Evolutionary conservation across 441 rosid species (phyloP), one percentile per base, ranked within the genome.

Genomic region (Arabidopsis hybrid): DNA sequence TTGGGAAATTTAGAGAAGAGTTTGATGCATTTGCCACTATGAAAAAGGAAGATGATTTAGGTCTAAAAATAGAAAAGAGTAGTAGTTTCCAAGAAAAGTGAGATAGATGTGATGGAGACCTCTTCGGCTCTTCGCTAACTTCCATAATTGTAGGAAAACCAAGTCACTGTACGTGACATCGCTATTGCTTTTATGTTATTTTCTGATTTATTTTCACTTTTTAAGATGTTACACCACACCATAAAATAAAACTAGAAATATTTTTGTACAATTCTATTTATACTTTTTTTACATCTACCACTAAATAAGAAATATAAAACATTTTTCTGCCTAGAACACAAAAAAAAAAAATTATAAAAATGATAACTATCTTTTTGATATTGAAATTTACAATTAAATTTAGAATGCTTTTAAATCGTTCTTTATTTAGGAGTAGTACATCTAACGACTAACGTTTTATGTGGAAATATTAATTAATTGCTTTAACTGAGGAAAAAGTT

Each of bases 31-130:
- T 46, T 56, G 50, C 51, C 13, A 73, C 12, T 43, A 52, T 8
- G 63, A 16, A 12, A 32, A 36, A 38, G 26, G 1, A 3, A 36
- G 62, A 73, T 65, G 51, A 21, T 21, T 46, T 21, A 45, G 17
- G 18, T 58, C 59, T 47, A 65, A 65, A 73, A 36, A 65, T 65
- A 65, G 71, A 21, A 57, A 65, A 40, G 65, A 65, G 29, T 11
- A 35, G 56, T 73, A 65, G 57, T 45, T 64, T 64, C 64, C 58
- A 18, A 72, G 57, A 72, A 47, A 17, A 49, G 53, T 49, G 29
- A 49, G 29, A 49, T 49, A 8, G 16, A 52, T 69, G 47, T 61
- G 58, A 69, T 58, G 74, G 74, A 35, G 47, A 21, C 26, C 26
- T 21, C 26, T 21, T 21, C 26, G 26, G 26, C 16, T 58, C 49